These are phyloP conservation scores for Podochytrium sp. DNA, from an alignment of 192 early-diverging fungal genomes.

Conservation along the genomic window DNA sequence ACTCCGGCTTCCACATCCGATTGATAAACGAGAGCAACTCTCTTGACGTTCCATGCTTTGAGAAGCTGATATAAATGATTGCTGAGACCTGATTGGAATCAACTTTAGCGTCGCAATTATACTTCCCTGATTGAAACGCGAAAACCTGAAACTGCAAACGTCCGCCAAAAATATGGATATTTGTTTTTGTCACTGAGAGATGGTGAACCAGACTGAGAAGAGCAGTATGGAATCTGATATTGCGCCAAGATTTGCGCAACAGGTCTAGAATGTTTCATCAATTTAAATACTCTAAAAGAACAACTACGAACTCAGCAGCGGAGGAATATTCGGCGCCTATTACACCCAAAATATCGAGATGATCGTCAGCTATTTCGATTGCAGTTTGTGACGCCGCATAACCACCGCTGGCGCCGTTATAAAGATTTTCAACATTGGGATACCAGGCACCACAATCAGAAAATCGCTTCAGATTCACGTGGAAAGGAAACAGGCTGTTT, in stretches of 20 bases:
- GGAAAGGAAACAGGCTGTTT: not conserved
- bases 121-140: too few species aligned
- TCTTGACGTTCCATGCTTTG: slow-evolving; percentile 9
- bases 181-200: slow-evolving; percentile 17
- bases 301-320: not conserved
- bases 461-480: not conserved
- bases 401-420: not conserved
- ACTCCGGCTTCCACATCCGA: not conserved
- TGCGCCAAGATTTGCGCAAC: not conserved
- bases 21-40: slow-evolving; percentile 19
- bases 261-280: not conserved
- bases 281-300: not conserved
- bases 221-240: slow-evolving; percentile 3
- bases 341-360: slow-evolving; percentile 3
- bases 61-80: not conserved
- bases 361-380: not conserved
- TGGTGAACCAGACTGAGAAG: not conserved
- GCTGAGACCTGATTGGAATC: not conserved
- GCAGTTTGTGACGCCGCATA: not conserved
- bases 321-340: not conserved
- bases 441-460: slow-evolving; percentile 2
- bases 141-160: not conserved
- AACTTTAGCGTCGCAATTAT: not conserved
- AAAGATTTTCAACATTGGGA: not conserved
- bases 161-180: slow-evolving; percentile 14